phyloP scores from a whole-genome alignment of 495 filamentous ascomycete species.

The Sphaerosporella brunnea region DNA sequence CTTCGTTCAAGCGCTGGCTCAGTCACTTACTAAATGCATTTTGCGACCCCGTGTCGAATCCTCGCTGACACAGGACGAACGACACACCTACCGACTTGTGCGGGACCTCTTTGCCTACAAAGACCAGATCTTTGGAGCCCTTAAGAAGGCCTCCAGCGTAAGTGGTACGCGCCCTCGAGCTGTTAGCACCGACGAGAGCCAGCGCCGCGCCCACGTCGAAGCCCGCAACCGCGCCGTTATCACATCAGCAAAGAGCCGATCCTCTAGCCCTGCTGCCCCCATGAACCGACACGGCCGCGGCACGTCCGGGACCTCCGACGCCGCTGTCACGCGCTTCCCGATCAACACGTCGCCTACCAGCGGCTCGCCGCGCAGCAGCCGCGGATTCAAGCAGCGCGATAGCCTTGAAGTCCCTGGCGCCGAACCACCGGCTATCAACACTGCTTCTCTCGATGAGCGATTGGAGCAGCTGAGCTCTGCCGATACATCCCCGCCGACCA shows the following conservation, averaged over 20 bases:
- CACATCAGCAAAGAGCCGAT: constrained; percentile 49
- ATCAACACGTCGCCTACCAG: constrained; percentile 51
- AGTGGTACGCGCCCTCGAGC: constrained; percentile 63
- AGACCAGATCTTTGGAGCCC: constrained; percentile 81
- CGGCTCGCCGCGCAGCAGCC: constrained; percentile 29
- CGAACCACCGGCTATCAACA: constrained; percentile 7
- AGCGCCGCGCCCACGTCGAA: constrained; percentile 82
- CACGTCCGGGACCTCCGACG: constrained; percentile 60
- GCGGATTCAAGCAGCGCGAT: constrained; percentile 16
- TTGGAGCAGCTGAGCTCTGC: constrained; percentile 22
- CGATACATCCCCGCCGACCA: constrained; percentile 20
- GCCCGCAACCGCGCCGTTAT: constrained; percentile 73
- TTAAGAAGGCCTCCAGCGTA: constrained; percentile 73
- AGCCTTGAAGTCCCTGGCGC: constrained; percentile 42
- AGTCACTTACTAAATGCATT: constrained; percentile 66
- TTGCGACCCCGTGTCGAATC: constrained; percentile 72
- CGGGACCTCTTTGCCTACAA: constrained; percentile 89
- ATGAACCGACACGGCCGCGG: constrained; percentile 48
- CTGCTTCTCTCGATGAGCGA: constrained; percentile 17
- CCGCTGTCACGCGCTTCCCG: constrained; percentile 71
- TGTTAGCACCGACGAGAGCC: constrained; percentile 90
- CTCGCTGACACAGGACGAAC: constrained; percentile 86
- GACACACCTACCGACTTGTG: constrained; percentile 77
- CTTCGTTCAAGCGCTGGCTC: constrained; percentile 60
- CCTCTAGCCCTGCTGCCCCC: constrained; percentile 54